Evolutionary conservation across 345 rosid species (phyloP).

Genomic region (Cochlearia excelsa): DNA sequence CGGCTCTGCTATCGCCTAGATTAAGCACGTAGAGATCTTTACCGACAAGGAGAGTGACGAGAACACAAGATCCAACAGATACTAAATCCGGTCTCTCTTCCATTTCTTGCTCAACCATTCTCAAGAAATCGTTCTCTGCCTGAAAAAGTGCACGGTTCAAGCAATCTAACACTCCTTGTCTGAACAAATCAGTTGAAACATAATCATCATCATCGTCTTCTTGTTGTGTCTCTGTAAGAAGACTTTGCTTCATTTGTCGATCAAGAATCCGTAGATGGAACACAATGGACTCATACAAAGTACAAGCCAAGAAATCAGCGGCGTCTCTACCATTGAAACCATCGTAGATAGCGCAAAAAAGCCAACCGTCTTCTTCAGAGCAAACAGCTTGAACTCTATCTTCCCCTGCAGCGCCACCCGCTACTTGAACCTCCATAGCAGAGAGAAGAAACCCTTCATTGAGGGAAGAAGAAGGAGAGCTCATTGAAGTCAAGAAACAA

Average conservation of each 20-base stretch:
- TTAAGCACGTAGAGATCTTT: slow-evolving; percentile 69
- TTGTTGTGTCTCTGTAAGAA: slow-evolving; percentile 20
- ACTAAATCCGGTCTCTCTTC: slow-evolving; percentile 95
- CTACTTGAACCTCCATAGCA: slow-evolving; percentile 79
- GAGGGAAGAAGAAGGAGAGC: slow-evolving; percentile 48
- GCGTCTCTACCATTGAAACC: slow-evolving; percentile 99
- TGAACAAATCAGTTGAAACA: slow-evolving; percentile 46
- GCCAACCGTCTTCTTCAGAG: slow-evolving; percentile 93
- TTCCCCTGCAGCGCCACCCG: slow-evolving; percentile 99
- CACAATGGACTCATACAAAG: slow-evolving; percentile 73
- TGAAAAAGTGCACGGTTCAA: slow-evolving; percentile 71
- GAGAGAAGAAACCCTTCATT: slow-evolving; percentile 60
- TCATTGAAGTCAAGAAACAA: slow-evolving; percentile 48
- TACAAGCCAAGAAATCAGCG: slow-evolving; percentile 95
- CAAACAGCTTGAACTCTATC: slow-evolving; percentile 98
- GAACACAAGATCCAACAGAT: slow-evolving; percentile 89
- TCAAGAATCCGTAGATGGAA: slow-evolving; percentile 54
- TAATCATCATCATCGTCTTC: slow-evolving; percentile 30
- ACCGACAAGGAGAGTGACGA: slow-evolving; percentile 79
- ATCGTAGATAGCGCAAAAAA: slow-evolving; percentile 86
- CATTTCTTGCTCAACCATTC: slow-evolving; percentile 98
- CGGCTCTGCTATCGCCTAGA: slow-evolving; percentile 94
- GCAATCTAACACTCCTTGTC: slow-evolving; percentile 67
- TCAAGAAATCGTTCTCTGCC: slow-evolving; percentile 81
- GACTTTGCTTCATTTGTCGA: slow-evolving; percentile 50